A percentile compares a stretch with the other conserved stretches of the same genome.
phyloP scores from a whole-genome alignment of 2,329 filamentous ascomycete genomes.

The Macrophomina pseudophaseolina region DNA sequence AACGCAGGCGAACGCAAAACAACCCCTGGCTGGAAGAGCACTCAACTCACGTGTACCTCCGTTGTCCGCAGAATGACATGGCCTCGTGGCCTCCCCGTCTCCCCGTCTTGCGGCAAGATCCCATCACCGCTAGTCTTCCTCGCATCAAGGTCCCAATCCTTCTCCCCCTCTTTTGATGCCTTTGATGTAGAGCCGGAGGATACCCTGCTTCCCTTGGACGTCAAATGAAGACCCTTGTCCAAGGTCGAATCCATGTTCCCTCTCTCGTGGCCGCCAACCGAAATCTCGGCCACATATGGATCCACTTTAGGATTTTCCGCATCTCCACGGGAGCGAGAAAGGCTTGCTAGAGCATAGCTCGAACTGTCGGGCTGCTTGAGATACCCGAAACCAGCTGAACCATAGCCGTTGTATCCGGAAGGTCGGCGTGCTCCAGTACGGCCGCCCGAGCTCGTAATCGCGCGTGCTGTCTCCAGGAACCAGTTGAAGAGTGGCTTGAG shows the following conservation, averaged over 20 bases:
- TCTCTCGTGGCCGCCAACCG: neutral
- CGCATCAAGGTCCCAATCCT: conserved; percentile 18
- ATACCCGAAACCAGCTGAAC: conserved; percentile 10
- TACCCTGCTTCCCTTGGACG: neutral
- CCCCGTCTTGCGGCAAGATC: neutral
- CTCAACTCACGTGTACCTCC: conserved; percentile 21
- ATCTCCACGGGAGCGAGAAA: conserved; percentile 5
- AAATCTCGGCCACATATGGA: conserved; percentile 20
- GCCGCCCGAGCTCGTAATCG: conserved; percentile 29
- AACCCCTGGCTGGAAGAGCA: neutral
- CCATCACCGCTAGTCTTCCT: conserved; percentile 21
- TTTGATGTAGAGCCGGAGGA: neutral
- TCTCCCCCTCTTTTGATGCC: conserved; percentile 8
- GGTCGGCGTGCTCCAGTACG: conserved; percentile 2
- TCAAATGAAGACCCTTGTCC: neutral
- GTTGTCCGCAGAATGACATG: conserved; percentile 20
- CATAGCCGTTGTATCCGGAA: conserved; percentile 7
- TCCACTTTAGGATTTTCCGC: neutral
- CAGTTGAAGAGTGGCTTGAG: conserved; percentile 45
- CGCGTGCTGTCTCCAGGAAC: conserved; percentile 37
- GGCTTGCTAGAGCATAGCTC: conserved; percentile 6
- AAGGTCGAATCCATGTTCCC: neutral
- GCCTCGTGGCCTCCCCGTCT: neutral
- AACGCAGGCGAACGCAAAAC: neutral
- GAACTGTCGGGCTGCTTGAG: conserved; percentile 20